These are phyloP conservation scores for Sporisorium sorghi DNA, from an alignment of 1,284 basidiomycete genomes.

Conservation along the genomic window DNA sequence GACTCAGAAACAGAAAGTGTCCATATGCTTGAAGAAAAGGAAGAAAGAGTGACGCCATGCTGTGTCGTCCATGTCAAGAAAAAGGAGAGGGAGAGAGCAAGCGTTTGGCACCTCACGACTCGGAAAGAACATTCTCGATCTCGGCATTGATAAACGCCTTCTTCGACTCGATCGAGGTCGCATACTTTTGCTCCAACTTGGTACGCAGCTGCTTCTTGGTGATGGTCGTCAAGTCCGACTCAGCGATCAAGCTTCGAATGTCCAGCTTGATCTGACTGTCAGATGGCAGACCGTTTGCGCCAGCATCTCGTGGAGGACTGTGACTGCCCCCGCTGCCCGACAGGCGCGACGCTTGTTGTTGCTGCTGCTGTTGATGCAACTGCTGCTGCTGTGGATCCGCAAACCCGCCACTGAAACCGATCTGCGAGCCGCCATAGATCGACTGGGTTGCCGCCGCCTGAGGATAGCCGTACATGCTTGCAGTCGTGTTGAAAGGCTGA, in stretches of 20 bases:
- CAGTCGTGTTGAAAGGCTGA: slow-evolving; percentile 44
- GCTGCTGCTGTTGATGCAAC: slow-evolving; percentile 17
- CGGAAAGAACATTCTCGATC: slow-evolving; percentile 56
- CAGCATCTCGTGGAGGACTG: slow-evolving; percentile 35
- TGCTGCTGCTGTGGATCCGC: slow-evolving; percentile 8
- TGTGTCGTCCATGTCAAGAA: neutral
- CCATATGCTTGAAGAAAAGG: neutral
- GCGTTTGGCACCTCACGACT: slow-evolving; percentile 13
- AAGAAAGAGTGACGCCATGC: neutral
- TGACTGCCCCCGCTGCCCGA: slow-evolving; percentile 19
- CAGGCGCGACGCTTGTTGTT: slow-evolving; percentile 8
- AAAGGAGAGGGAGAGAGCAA: neutral
- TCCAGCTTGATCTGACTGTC: slow-evolving; percentile 61
- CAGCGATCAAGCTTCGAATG: slow-evolving; percentile 59
- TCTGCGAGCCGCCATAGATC: slow-evolving; percentile 48
- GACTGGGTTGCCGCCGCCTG: slow-evolving; percentile 34
- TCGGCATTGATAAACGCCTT: slow-evolving; percentile 64
- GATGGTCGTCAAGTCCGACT: slow-evolving; percentile 60
- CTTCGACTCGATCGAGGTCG: slow-evolving; percentile 55
- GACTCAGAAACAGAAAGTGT: neutral
- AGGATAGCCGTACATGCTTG: slow-evolving; percentile 47
- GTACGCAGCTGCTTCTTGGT: slow-evolving; percentile 63
- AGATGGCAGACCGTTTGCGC: slow-evolving; percentile 42
- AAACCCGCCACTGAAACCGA: slow-evolving; percentile 35
- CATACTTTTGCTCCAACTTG: slow-evolving; percentile 60